Evolutionary conservation across 257 asterid species (phyloP).

Genomic region (Dorcoceras hygrometricum): DNA sequence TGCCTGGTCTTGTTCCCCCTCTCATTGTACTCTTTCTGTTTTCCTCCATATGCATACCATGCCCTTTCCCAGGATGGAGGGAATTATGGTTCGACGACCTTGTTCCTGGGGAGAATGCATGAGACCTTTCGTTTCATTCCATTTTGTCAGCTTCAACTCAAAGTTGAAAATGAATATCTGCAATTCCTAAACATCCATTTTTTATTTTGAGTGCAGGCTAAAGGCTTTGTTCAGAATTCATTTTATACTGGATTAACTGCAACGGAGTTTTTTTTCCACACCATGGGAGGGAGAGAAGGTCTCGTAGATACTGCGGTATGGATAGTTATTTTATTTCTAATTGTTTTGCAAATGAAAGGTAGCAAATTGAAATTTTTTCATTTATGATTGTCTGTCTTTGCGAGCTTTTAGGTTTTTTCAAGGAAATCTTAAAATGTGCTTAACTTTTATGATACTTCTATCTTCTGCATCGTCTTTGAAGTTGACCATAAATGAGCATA

Average conservation of each 20-base stretch:
- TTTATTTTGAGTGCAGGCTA: constrained; percentile 58
- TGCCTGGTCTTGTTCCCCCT: too few relatives aligned
- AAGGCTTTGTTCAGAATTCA: constrained; percentile 94
- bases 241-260: constrained; percentile 87
- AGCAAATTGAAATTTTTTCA: not conserved
- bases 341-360: constrained; percentile 6
- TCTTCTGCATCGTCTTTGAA: not conserved
- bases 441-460: too few relatives aligned
- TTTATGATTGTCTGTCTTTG: not conserved
- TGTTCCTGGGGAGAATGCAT: too few relatives aligned
- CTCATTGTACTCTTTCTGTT: too few relatives aligned
- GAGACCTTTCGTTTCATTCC: too few relatives aligned
- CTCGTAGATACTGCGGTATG: constrained; percentile 99
- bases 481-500: not conserved
- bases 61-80: too few relatives aligned
- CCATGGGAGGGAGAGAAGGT: constrained; percentile 99
- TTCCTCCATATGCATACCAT: too few relatives aligned
- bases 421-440: not conserved
- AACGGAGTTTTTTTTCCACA: constrained; percentile 95
- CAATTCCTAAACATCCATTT: constrained; percentile 25
- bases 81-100: too few relatives aligned
- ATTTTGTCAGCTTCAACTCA: not conserved
- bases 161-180: constrained; percentile 8
- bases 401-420: not conserved
- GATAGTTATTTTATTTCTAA: constrained; percentile 16